phyloP scores from a whole-genome alignment of 2,329 filamentous ascomycete genomes.

The Pseudovirgaria hyperparasitica region DNA sequence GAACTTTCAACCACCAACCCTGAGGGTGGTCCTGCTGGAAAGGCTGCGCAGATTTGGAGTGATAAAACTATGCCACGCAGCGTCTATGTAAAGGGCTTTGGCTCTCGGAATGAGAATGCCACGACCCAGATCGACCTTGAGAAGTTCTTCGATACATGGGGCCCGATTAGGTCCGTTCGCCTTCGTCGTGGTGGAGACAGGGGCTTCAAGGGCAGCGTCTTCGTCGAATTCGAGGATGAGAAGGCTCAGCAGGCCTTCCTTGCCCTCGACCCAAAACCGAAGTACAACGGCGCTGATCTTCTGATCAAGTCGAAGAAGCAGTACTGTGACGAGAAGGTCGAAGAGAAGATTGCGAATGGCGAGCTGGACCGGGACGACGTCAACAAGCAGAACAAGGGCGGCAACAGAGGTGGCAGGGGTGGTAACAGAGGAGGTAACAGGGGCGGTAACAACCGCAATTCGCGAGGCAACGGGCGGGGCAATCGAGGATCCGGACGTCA shows the following conservation, averaged over 20 bases:
- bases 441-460: constrained; percentile 14
- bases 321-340: constrained; percentile 50
- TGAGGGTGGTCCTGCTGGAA: constrained; percentile 14
- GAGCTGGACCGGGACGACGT: not conserved
- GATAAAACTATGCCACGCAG: constrained; percentile 58
- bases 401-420: constrained; percentile 5
- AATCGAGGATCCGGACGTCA: not conserved
- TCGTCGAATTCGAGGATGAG: constrained; percentile 78
- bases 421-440: constrained; percentile 11
- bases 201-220: constrained; percentile 92
- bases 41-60: constrained; percentile 46
- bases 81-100: constrained; percentile 91
- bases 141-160: constrained; percentile 74
- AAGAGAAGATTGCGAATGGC: constrained; percentile 30
- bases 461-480: not conserved
- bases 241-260: constrained; percentile 73
- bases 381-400: constrained; percentile 3
- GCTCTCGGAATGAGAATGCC: constrained; percentile 64
- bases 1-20: constrained; percentile 24
- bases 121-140: constrained; percentile 90
- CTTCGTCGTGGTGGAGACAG: constrained; percentile 59
- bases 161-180: constrained; percentile 68
- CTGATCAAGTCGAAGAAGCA: constrained; percentile 77
- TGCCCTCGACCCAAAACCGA: constrained; percentile 63
- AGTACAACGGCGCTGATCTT: constrained; percentile 70